A percentile compares a stretch with the other conserved stretches of the same genome.
Conservation (phyloP, 2,329 filamentous ascomycete genomes). For the Colletotrichum sp. region DNA sequence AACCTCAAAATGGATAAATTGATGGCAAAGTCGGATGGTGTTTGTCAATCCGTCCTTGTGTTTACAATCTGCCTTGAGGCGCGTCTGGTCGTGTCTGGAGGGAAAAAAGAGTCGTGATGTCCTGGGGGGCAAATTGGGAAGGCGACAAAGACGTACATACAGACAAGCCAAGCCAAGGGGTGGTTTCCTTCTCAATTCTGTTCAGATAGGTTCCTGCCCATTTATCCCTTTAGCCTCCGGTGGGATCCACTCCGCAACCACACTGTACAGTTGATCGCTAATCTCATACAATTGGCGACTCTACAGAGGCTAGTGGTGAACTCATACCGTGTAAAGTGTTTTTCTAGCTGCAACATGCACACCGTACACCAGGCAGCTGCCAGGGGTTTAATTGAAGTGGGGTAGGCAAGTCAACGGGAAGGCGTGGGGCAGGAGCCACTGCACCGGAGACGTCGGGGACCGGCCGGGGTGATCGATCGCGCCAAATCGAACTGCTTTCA, state of each 20-base stretch:
- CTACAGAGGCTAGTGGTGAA: background rate
- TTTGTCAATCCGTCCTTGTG: background rate
- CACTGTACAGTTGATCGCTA: constrained; percentile 5
- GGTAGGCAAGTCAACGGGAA: background rate
- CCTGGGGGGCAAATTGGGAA: background rate
- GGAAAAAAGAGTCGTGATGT: background rate
- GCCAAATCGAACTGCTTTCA: background rate
- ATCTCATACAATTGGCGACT: background rate
- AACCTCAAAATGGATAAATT: background rate
- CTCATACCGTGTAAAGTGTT: background rate
- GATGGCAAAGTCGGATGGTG: background rate
- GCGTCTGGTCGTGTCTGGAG: background rate
- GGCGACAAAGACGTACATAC: background rate
- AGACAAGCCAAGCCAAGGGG: background rate
- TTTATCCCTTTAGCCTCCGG: background rate
- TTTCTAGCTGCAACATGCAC: background rate
- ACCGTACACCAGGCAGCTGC: background rate
- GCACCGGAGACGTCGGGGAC: constrained; percentile 5
- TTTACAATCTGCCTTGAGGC: background rate
- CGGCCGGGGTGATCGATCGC: constrained; percentile 4
- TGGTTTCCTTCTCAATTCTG: background rate
- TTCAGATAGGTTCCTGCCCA: background rate
- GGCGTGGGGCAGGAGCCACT: constrained; percentile 14
- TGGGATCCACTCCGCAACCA: background rate
- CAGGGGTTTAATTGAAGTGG: constrained; percentile 18